Conservation (phyloP, 164 flowering plant genomes). For the Buxus sempervirens region DNA sequence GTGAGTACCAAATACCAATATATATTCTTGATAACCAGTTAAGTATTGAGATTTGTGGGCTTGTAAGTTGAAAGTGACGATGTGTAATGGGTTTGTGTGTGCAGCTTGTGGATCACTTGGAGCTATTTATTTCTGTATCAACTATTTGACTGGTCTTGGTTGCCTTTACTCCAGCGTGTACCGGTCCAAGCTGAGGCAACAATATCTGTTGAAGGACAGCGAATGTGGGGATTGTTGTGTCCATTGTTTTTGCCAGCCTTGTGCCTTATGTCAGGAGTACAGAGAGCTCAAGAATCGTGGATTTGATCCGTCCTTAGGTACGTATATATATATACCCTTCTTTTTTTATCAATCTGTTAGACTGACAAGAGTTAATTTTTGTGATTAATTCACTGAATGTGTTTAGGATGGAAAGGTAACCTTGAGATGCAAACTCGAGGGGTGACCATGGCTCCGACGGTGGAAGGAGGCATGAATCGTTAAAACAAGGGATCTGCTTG, state of each 20-base stretch:
- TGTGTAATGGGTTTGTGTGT: background rate
- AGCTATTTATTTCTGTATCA: conserved; percentile 23
- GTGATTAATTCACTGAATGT: background rate
- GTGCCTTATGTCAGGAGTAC: conserved; percentile 50
- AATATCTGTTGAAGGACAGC: conserved; percentile 35
- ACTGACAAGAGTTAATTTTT: background rate
- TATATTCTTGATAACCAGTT: conserved; percentile 5
- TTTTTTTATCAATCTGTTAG: background rate
- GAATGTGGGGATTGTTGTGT: conserved; percentile 47
- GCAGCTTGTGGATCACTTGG: conserved; percentile 39
- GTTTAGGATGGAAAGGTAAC: conserved; percentile 49
- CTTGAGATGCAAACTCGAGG: conserved; percentile 32
- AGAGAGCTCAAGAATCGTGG: conserved; percentile 42
- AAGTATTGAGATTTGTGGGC: background rate
- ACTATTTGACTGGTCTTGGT: conserved; percentile 31
- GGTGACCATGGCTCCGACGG: conserved; percentile 22
- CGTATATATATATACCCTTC: conserved; percentile 9
- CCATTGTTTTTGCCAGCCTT: conserved; percentile 37
- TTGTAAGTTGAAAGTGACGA: too few relatives aligned
- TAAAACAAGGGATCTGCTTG: conserved; percentile 15
- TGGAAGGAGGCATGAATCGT: conserved; percentile 32
- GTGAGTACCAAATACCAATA: conserved; percentile 30
- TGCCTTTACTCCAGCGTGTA: conserved; percentile 51
- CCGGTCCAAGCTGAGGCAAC: conserved; percentile 36
- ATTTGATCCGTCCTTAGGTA: conserved; percentile 45